Evolutionary conservation across 2,329 filamentous ascomycete genomes (phyloP), one percentile per base, ranked within the genome.

Genomic region (Penicillium sp.): DNA sequence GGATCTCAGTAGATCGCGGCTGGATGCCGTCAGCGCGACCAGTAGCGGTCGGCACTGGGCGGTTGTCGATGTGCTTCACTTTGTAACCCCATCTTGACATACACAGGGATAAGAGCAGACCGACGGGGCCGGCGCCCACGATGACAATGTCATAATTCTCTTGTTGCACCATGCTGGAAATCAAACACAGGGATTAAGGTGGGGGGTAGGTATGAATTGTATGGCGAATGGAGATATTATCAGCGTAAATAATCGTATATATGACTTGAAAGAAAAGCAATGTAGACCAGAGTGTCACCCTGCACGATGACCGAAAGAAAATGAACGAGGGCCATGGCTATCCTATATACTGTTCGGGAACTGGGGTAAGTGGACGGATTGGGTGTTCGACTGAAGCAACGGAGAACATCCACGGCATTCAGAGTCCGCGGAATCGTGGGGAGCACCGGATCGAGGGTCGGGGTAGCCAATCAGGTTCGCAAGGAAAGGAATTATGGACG

Each of bases 1-100:
- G 80, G 16, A 96, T 82, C 65, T 96, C 91, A 25, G 95, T 80
- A 0, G 91, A 95, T 38, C 92, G 86, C 37, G 91, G 91, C 76
- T 96, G 91, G 55, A 97, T 95, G 59, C 91, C 91, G 74, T 96
- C 91, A 53, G 91, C 92, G 60, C 91, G 89, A 50, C 91, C 91
- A 21, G 91, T 96, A 3, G 85, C 78, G 13, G 91, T 96, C 16
- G 91, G 91, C 67, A 93, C 89, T 2, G 90, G 80, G 56, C 91
- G 83, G 75, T 95, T 96, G 76, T 96, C 92, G 68, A 96, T 91
- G 75, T 96, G 91, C 79, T 93, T 96, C 74, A 97, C 90, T 72
- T 86, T 91, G 80, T 96, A 97, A 21, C 92, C 92, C 90, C 91
- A 96, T 77, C 91, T 82, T 57, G 90, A 89, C 58, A 97, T 82